phyloP scores from a whole-genome alignment of 192 early-diverging fungal species.

The Backusella sp. region DNA sequence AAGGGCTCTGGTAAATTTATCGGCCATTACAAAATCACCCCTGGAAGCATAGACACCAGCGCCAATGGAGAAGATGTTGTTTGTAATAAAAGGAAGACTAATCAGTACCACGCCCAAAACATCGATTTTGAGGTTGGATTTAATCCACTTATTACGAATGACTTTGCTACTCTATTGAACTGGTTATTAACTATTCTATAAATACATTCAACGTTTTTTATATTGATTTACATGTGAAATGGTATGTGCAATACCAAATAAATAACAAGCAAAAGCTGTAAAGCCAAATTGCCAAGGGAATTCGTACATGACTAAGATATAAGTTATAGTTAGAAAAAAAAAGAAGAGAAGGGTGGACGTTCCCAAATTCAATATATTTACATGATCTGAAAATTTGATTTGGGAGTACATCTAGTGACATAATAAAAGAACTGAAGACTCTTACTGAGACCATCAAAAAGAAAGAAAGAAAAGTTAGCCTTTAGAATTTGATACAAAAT shows the following conservation, averaged over 20 bases:
- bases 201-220: neutral
- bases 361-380: constrained; percentile 1
- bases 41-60: constrained; percentile 22
- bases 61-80: constrained; percentile 25
- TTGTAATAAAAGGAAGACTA: constrained; percentile 27
- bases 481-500: neutral
- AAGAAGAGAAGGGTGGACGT: neutral
- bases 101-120: neutral
- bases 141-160: constrained; percentile 17
- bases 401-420: neutral
- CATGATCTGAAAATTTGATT: constrained; percentile 20
- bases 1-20: constrained; percentile 14
- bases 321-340: neutral
- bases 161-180: constrained; percentile 13
- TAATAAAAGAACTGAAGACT: constrained; percentile 8
- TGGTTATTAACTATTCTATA: neutral
- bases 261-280: constrained; percentile 21
- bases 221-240: constrained; percentile 25
- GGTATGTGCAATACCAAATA: constrained; percentile 30
- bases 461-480: neutral
- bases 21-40: constrained; percentile 8
- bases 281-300: constrained; percentile 32
- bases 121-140: constrained; percentile 4
- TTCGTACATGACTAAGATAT: constrained; percentile 20
- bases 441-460: constrained; percentile 13